Percentiles rank a stretch among this genome's conserved stretches.
phyloP scores from a whole-genome alignment of 805 yeast genomes.

The Candida endomychidarum region DNA sequence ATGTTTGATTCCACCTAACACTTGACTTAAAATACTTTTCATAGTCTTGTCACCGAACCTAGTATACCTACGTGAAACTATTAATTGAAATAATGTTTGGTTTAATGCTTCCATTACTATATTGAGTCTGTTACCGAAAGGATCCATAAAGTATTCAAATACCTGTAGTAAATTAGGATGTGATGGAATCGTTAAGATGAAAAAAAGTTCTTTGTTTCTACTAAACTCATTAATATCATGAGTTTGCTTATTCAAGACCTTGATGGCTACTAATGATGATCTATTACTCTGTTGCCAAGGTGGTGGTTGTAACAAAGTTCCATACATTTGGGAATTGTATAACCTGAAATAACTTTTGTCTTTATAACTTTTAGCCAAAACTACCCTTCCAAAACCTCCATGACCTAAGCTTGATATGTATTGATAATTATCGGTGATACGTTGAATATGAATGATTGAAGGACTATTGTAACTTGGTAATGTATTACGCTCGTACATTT shows the following conservation, averaged over 20 bases:
- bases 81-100: constrained; percentile 75
- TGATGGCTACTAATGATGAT: constrained; percentile 61
- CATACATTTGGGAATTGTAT: constrained; percentile 21
- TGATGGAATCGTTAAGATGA: constrained; percentile 64
- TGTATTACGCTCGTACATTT: too few relatives aligned
- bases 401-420: constrained; percentile 58
- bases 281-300: constrained; percentile 7
- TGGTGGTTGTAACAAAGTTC: constrained; percentile 52
- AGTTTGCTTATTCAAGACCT: constrained; percentile 62
- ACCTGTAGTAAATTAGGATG: constrained; percentile 74
- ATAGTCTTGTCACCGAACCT: constrained; percentile 58
- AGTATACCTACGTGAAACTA: constrained; percentile 56
- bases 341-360: constrained; percentile 17
- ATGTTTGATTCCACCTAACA: constrained; percentile 76
- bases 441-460: not conserved
- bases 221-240: constrained; percentile 37
- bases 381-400: constrained; percentile 76
- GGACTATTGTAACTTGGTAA: not conserved
- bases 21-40: constrained; percentile 67
- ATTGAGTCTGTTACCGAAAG: constrained; percentile 56
- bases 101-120: constrained; percentile 90
- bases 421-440: constrained; percentile 34
- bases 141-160: constrained; percentile 78
- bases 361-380: constrained; percentile 53
- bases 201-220: constrained; percentile 61